Conservation (phyloP, 2,329 filamentous ascomycete species). For the Alternaria sp. region DNA sequence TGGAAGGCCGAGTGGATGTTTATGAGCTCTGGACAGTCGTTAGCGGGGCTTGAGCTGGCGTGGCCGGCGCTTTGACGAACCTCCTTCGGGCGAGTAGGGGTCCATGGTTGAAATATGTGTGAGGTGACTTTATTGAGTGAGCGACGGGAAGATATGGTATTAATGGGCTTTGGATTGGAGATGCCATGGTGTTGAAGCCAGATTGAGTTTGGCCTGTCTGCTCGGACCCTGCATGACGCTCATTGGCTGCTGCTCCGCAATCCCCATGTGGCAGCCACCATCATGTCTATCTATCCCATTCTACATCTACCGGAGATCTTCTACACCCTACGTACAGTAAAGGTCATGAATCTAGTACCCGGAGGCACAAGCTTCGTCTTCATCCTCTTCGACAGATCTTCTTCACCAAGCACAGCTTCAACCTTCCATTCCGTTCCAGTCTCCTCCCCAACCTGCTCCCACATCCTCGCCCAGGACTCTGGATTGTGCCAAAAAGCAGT, state of each 20-base stretch:
- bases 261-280: not conserved
- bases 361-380: conserved; percentile 27
- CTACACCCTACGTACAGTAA: conserved; percentile 33
- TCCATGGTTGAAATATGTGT: conserved; percentile 48
- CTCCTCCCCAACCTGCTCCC: conserved; percentile 48
- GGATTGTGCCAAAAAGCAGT: conserved; percentile 47
- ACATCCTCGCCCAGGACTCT: conserved; percentile 46
- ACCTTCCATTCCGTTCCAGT: conserved; percentile 47
- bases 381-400: conserved; percentile 27
- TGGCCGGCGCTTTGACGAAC: conserved; percentile 45
- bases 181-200: conserved; percentile 36
- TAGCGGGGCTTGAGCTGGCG: conserved; percentile 14
- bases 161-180: conserved; percentile 10
- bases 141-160: conserved; percentile 3
- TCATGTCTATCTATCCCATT: not conserved
- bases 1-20: conserved; percentile 72
- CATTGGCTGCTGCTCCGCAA: conserved; percentile 26
- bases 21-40: conserved; percentile 61
- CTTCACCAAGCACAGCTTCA: conserved; percentile 34
- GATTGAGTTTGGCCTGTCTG: conserved; percentile 42
- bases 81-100: conserved; percentile 69
- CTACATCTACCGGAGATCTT: too few relatives aligned
- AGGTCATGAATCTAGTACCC: conserved; percentile 35
- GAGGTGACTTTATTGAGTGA: not conserved
- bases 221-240: conserved; percentile 24